Percentiles rank a stretch among this genome's conserved stretches.
phyloP scores from a whole-genome alignment of 2,329 filamentous ascomycete genomes.

The Ceratocystiopsis brevicomis region DNA sequence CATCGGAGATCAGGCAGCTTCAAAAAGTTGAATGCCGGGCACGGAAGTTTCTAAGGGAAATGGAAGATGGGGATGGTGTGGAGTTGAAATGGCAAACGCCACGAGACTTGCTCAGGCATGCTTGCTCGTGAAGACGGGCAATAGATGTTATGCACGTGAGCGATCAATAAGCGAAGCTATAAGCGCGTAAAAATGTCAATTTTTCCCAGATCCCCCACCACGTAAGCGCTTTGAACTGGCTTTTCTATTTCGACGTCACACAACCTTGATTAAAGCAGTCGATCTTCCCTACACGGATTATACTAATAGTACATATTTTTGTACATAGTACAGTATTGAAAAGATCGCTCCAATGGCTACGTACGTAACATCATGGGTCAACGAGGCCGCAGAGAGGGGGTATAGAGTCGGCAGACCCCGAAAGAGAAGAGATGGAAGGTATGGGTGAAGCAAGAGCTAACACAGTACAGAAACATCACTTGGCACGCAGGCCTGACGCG shows the following conservation, averaged over 20 bases:
- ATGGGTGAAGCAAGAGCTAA: neutral
- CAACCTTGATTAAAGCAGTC: no score
- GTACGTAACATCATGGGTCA: neutral
- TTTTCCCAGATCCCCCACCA: no score
- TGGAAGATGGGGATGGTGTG: conserved; percentile 1
- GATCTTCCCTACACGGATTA: no score
- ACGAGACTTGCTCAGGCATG: neutral
- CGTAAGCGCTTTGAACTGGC: no score
- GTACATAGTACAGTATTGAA: neutral
- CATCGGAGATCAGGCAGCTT: conserved; percentile 45
- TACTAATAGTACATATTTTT: no score
- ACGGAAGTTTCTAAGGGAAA: conserved; percentile 31
- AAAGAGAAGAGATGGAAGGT: neutral
- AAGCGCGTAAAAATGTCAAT: no score
- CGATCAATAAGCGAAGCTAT: no score
- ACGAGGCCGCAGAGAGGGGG: neutral
- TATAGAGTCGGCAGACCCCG: neutral
- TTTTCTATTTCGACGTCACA: no score
- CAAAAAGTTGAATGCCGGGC: conserved; percentile 43
- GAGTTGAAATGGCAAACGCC: neutral
- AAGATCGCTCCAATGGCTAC: neutral
- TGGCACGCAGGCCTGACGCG: conserved; percentile 73
- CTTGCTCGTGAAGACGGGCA: neutral
- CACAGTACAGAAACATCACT: conserved; percentile 55
- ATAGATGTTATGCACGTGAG: no score